Conservation (phyloP, 2,329 filamentous ascomycete genomes). For the Ceratocystis albifundus region DNA sequence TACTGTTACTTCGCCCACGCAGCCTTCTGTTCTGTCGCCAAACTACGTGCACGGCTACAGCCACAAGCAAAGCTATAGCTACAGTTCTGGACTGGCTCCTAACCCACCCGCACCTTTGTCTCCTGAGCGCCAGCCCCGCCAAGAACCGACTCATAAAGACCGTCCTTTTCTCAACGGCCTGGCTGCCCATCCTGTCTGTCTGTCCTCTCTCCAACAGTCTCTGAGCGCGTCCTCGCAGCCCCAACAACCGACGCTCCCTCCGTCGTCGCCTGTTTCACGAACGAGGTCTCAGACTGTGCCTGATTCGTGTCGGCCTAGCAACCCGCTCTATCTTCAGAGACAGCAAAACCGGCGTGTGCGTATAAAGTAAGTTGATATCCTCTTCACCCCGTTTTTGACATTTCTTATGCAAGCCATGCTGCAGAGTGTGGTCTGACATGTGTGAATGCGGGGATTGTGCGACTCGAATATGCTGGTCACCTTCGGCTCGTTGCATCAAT, state of each 20-base stretch:
- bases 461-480: neutral
- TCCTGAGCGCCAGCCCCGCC: neutral
- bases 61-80: neutral
- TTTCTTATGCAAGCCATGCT: neutral
- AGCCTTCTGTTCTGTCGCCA: neutral
- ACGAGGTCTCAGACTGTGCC: neutral
- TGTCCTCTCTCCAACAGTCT: neutral
- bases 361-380: neutral
- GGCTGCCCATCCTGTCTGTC: conserved; percentile 15
- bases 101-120: neutral
- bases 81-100: neutral
- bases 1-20: neutral
- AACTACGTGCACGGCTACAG: neutral
- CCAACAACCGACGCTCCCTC: neutral
- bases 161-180: conserved; percentile 20
- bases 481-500: neutral
- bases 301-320: neutral
- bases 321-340: neutral
- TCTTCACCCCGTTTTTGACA: neutral
- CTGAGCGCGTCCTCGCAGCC: neutral
- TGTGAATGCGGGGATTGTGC: neutral
- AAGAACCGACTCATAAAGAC: neutral
- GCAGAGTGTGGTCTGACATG: neutral
- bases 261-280: neutral
- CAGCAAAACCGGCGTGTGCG: neutral